phyloP scores from a whole-genome alignment of 1,139 yeast genomes.

The Magnusiomyces fungicola region DNA sequence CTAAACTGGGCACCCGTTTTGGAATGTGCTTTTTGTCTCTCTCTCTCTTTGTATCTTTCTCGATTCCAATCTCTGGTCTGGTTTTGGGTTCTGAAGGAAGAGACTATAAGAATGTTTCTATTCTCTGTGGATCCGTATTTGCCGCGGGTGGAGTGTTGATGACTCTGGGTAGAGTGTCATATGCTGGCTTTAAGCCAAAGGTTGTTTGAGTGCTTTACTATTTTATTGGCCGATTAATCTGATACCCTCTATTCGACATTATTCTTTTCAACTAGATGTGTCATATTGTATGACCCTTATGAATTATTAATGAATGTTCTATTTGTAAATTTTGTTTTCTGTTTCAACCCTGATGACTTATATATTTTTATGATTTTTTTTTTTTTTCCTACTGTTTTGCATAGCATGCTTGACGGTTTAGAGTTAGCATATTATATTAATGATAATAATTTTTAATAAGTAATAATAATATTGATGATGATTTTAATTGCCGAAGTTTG shows the following conservation, averaged over 20 bases:
- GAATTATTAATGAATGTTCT: no score
- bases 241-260: no score
- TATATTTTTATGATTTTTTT: no score
- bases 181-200: not conserved
- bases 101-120: not conserved
- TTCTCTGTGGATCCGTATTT: conserved; percentile 1
- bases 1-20: conserved; percentile 39
- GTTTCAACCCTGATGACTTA: not conserved
- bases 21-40: conserved; percentile 47
- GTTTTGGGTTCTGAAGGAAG: conserved; percentile 8
- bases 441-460: no score
- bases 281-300: not conserved
- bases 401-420: no score
- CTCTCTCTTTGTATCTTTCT: conserved; percentile 7
- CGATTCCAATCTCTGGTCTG: conserved; percentile 14
- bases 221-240: not conserved
- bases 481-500: no score
- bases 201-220: not conserved
- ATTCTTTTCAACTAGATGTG: not conserved
- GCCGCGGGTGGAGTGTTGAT: conserved; percentile 1
- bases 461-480: no score
- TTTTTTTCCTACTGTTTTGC: no score
- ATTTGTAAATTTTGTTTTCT: no score
- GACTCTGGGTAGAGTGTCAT: conserved; percentile 1
- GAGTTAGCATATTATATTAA: no score